These are phyloP conservation scores for Fusarium nodosum DNA, from an alignment of 2,329 filamentous ascomycete species.

Conservation along the genomic window DNA sequence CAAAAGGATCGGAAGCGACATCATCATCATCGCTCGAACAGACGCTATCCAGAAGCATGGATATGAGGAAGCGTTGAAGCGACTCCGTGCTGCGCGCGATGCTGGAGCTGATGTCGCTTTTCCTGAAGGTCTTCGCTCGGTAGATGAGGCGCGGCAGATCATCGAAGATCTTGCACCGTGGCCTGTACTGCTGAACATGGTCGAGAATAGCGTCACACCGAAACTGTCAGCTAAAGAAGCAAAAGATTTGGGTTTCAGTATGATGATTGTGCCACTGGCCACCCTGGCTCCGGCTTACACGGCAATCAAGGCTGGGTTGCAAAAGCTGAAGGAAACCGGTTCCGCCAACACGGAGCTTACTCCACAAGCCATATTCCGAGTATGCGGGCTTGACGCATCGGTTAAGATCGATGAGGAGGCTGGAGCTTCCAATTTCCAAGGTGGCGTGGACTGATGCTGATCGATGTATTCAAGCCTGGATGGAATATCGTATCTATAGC, in stretches of 20 bases:
- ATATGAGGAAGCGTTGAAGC: conserved; percentile 5
- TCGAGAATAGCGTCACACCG: conserved; percentile 13
- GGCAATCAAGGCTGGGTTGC: conserved; percentile 1
- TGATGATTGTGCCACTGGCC: conserved; percentile 14
- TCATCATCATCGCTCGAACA: conserved; percentile 7
- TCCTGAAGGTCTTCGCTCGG: conserved; percentile 4
- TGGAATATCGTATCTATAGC: too few species aligned
- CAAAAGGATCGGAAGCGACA: conserved; percentile 4
- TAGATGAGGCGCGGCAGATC: conserved; percentile 1
- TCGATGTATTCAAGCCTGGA: too few species aligned
- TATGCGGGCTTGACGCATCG: conserved; percentile 2
- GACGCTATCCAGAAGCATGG: conserved; percentile 14
- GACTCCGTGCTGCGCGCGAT: conserved; percentile 8
- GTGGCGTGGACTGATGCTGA: conserved; percentile 8
- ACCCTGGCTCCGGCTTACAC: conserved; percentile 4
- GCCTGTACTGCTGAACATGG: conserved; percentile 11
- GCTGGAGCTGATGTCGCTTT: conserved; percentile 5
- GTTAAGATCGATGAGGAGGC: conserved; percentile 11
- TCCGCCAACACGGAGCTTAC: conserved; percentile 1
- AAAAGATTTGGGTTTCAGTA: neutral
- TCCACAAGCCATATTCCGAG: conserved; percentile 1
- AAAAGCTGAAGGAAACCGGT: conserved; percentile 2
- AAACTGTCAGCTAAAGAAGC: conserved; percentile 6
- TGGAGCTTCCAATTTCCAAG: conserved; percentile 7
- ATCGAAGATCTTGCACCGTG: conserved; percentile 1